A percentile compares a stretch with the other conserved stretches of the same genome.
Evolutionary conservation across 192 early-diverging fungal genomes (phyloP).

Genomic region (Umbelopsis isabellina): DNA sequence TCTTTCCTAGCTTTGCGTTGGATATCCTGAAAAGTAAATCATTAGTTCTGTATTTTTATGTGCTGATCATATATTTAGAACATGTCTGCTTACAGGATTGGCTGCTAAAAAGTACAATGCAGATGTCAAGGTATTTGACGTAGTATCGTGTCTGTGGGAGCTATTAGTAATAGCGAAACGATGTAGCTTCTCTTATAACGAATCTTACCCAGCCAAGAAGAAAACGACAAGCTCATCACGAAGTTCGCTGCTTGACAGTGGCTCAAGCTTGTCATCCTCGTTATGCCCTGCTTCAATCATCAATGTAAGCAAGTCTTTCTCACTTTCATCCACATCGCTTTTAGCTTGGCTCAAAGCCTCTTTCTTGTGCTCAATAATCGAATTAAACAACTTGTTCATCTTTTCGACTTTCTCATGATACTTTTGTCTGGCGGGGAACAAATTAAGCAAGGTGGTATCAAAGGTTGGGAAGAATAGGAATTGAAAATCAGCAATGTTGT

Average conservation of each 20-base stretch:
- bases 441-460: constrained; percentile 14
- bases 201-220: constrained; percentile 7
- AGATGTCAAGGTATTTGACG: constrained; percentile 45
- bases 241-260: constrained; percentile 28
- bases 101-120: constrained; percentile 47
- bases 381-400: constrained; percentile 22
- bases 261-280: constrained; percentile 5
- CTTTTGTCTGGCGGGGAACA: constrained; percentile 27
- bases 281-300: constrained; percentile 35
- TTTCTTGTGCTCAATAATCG: constrained; percentile 30
- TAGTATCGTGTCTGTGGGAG: constrained; percentile 44
- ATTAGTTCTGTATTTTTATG: background rate
- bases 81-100: constrained; percentile 14
- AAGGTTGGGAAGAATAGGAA: constrained; percentile 30
- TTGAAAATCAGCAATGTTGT: constrained; percentile 13
- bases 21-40: constrained; percentile 32
- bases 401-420: constrained; percentile 21
- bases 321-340: constrained; percentile 10
- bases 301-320: constrained; percentile 37
- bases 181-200: background rate
- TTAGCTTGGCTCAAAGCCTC: background rate
- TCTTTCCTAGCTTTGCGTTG: constrained; percentile 60
- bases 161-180: background rate
- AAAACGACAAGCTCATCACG: background rate
- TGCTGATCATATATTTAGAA: too few relatives aligned